Percentiles rank a stretch among this genome's conserved stretches.
These are phyloP conservation scores for Cutaneotrichosporon sp. DNA, from an alignment of 1,284 basidiomycete species.

Conservation along the genomic window DNA sequence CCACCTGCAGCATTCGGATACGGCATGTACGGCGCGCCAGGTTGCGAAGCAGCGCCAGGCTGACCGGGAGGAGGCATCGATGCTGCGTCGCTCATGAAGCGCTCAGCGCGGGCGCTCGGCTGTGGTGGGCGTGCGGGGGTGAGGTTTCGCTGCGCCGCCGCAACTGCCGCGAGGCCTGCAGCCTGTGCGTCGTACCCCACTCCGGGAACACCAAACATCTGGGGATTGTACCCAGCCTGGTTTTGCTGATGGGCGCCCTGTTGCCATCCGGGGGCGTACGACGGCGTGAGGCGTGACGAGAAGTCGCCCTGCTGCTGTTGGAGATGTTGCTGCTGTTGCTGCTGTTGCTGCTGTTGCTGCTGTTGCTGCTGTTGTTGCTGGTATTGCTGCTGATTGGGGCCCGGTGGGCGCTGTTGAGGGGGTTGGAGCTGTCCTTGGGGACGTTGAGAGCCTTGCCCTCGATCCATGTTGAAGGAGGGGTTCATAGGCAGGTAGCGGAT, in stretches of 20 bases:
- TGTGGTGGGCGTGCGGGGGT: not conserved
- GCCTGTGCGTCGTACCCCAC: constrained; percentile 1
- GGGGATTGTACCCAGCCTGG: not conserved
- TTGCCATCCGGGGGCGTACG: not conserved
- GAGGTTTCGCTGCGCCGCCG: not conserved
- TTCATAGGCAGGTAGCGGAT: too few species aligned
- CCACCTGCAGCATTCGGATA: not conserved
- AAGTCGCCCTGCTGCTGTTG: not conserved
- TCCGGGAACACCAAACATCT: not conserved
- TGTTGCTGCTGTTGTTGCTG: not conserved
- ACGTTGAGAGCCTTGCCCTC: too few species aligned
- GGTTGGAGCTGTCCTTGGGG: too few species aligned
- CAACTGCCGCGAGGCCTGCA: not conserved
- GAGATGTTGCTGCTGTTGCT: not conserved
- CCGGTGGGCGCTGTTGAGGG: too few species aligned
- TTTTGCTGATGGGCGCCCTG: not conserved
- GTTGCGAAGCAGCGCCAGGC: not conserved
- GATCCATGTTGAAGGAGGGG: too few species aligned
- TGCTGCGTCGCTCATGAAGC: not conserved
- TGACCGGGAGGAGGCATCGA: not conserved
- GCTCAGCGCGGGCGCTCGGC: not conserved
- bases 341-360: not conserved
- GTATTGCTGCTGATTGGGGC: too few species aligned
- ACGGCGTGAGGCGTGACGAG: not conserved
- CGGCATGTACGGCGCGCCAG: not conserved